Evolutionary conservation across 768 basidiomycete genomes (phyloP).

Genomic region (Leucocoprinus birnbaumii): DNA sequence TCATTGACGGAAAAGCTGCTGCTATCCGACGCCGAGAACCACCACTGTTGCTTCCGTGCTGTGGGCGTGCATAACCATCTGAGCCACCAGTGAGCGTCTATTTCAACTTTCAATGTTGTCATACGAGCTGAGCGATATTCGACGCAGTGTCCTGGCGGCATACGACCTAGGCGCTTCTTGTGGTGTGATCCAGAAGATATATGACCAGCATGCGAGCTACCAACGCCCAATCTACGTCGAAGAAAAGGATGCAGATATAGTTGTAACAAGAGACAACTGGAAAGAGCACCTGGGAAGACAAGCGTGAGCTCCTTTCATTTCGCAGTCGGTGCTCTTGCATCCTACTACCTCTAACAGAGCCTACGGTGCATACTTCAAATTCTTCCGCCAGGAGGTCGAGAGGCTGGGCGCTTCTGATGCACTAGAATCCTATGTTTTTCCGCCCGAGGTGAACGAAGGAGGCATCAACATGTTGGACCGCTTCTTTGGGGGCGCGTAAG

Average conservation of each 20-base stretch:
- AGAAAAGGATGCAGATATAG: slow-evolving; percentile 29
- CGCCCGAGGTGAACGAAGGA: slow-evolving; percentile 26
- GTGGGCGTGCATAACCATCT: slow-evolving; percentile 52
- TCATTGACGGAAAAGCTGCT: slow-evolving; percentile 40
- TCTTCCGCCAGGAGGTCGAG: slow-evolving; percentile 38
- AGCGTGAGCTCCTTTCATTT: too few species aligned
- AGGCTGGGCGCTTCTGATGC: slow-evolving; percentile 32
- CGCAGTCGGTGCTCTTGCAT: too few species aligned
- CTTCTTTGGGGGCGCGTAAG: slow-evolving; percentile 32
- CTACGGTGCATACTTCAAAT: slow-evolving; percentile 33
- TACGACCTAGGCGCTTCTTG: slow-evolving; percentile 54
- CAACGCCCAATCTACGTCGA: slow-evolving; percentile 38
- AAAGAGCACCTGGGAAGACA: slow-evolving; percentile 44
- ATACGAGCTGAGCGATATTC: too few species aligned
- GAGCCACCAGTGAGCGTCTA: slow-evolving; percentile 51
- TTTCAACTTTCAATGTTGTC: too few species aligned
- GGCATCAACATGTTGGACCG: slow-evolving; percentile 33
- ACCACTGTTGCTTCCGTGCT: slow-evolving; percentile 49
- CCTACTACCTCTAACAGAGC: slow-evolving; percentile 28
- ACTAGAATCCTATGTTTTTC: slow-evolving; percentile 49
- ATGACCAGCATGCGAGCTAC: slow-evolving; percentile 33
- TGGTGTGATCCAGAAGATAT: slow-evolving; percentile 44
- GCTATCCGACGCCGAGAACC: slow-evolving; percentile 41
- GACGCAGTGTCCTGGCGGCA: slow-evolving; percentile 47
- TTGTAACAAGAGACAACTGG: slow-evolving; percentile 44